Percentiles rank a stretch among this genome's conserved stretches.
Conservation (phyloP, 352 stramenopile species). For the Globisporangium cystogenes region DNA sequence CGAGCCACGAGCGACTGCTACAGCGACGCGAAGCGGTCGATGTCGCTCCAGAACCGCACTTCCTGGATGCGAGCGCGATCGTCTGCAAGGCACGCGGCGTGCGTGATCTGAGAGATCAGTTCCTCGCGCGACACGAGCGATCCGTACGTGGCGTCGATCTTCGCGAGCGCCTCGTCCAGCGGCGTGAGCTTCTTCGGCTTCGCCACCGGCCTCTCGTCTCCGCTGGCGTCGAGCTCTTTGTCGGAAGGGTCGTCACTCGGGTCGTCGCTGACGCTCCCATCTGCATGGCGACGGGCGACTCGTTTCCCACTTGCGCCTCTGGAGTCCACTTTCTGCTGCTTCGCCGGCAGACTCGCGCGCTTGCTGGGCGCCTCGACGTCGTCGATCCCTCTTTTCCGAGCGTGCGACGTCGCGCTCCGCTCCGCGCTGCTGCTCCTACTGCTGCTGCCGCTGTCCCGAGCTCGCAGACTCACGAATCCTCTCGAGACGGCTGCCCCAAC, state of each 20-base stretch:
- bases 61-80: conserved; percentile 6
- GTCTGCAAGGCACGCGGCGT: neutral
- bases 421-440: neutral
- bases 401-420: conserved; percentile 1
- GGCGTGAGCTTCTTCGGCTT: conserved; percentile 3
- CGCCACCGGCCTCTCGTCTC: neutral
- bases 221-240: neutral
- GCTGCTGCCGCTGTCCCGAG: neutral
- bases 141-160: conserved; percentile 10
- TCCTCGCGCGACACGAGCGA: conserved; percentile 1
- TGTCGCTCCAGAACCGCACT: conserved; percentile 12
- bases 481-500: neutral
- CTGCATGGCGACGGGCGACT: neutral
- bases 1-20: conserved; percentile 22
- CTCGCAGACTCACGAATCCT: neutral
- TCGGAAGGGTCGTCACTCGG: neutral
- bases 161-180: conserved; percentile 11
- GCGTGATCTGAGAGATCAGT: neutral
- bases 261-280: neutral
- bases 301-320: no score
- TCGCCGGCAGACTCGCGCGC: conserved; percentile 4
- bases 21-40: conserved; percentile 17
- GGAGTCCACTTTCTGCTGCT: conserved; percentile 12
- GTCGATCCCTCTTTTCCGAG: conserved; percentile 8
- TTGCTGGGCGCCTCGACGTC: conserved; percentile 15